A percentile compares a stretch with the other conserved stretches of the same genome.
Conservation (phyloP, 176 grass and related monocot species). For the Triticum urartu region DNA sequence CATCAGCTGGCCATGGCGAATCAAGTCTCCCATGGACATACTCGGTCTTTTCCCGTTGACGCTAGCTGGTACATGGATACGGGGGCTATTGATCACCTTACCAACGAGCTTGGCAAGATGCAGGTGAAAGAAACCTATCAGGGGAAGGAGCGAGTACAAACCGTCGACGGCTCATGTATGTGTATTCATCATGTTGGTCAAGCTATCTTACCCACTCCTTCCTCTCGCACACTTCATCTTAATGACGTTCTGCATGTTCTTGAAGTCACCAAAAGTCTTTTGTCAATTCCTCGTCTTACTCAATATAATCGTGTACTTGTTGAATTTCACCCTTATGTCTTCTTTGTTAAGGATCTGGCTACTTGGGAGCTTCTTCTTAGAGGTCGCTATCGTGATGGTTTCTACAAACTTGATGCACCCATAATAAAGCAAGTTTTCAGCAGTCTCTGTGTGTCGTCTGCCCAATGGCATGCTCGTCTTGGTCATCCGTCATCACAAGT, state of each 20-base stretch:
- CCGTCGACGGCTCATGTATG: neutral
- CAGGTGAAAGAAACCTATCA: neutral
- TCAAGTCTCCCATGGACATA: neutral
- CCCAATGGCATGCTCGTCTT: no score
- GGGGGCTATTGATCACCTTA: neutral
- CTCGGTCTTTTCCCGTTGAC: neutral
- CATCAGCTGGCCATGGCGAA: neutral
- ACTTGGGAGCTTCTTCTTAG: neutral
- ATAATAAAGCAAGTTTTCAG: neutral
- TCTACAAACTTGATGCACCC: neutral
- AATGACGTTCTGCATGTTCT: neutral
- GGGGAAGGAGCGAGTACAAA: neutral
- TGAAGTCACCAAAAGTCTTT: neutral
- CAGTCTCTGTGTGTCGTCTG: neutral
- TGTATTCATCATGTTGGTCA: neutral
- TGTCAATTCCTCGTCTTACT: neutral
- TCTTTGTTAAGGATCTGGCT: neutral
- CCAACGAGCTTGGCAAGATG: neutral
- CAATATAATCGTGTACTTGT: neutral
- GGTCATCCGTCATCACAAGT: neutral
- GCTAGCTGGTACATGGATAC: neutral
- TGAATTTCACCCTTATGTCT: neutral
- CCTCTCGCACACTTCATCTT: neutral
- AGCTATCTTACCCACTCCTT: neutral
- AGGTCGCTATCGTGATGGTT: neutral